Evolutionary conservation across 805 yeast genomes (phyloP), one percentile per base, ranked within the genome.

Genomic region (Zygosaccharomyces rouxii): DNA sequence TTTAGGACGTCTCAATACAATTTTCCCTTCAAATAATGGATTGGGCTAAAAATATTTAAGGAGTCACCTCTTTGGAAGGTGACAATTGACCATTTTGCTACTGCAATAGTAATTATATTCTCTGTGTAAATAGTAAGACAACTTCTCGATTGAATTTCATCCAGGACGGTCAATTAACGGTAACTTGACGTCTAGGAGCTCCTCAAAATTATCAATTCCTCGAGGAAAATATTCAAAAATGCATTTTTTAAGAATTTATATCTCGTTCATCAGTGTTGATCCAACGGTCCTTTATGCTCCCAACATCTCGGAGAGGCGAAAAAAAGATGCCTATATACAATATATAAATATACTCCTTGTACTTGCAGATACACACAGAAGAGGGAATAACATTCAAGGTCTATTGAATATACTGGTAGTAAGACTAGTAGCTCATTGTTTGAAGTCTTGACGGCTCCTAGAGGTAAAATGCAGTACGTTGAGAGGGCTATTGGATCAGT

Each of bases 401-500:
- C 10, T 14, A 9, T 9, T 3, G 21, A 16, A 33, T 11, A 5
- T 3, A 33, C 18, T 14, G 13, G 14, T 3, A 33, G 19, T 6
- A 4, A 4, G 21, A 33, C 21, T 33, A 33, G 37, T 33, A 16
- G 18, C 37, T 11, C 21, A 3, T 33, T 16, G 10, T n/a, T 14
- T 33, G 19, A 14, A n/a, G 37, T 33, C 42, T 38, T 38, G 22
- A 19, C 14, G 44, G 33, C 21, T 10, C 9, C 16, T 31, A 26
- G n/a, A 28, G 18, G 21, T 13, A 26, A 44, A 38, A 92, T 92
- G 98, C 98, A 92, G 69, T 92, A 89, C 82, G 94, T 92, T 55
- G 97, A 96, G 14, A 79, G 95, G 63, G 97, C 96, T 16, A 83
- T 95, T 51, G 97, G 89, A 28, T 85, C 95, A 31, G 96, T 94